phyloP scores from a whole-genome alignment of 2,329 filamentous ascomycete species.

The Sporothrix brunneoviolacea region DNA sequence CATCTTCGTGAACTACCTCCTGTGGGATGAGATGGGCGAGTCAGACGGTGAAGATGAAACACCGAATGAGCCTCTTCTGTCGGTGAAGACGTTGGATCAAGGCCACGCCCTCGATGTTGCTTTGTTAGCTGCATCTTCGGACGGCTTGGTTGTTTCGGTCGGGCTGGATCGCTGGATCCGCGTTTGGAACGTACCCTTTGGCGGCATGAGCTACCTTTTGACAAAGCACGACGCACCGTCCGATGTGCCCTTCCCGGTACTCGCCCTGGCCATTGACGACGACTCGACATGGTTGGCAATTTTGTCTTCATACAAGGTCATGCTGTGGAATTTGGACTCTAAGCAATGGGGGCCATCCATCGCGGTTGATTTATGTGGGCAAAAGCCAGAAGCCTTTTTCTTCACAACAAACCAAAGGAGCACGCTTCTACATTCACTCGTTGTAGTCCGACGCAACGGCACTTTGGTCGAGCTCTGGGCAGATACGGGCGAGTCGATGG shows the following conservation, averaged over 20 bases:
- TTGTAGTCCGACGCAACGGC: slow-evolving; percentile 60
- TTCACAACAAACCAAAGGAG: slow-evolving; percentile 43
- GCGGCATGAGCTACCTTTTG: slow-evolving; percentile 37
- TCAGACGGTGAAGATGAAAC: slow-evolving; percentile 32
- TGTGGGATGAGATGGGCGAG: slow-evolving; percentile 39
- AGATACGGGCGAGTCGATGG: slow-evolving; percentile 34
- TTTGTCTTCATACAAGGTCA: slow-evolving; percentile 50
- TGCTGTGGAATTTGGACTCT: slow-evolving; percentile 57
- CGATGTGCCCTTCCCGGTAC: slow-evolving; percentile 46
- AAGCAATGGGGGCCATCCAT: slow-evolving; percentile 50
- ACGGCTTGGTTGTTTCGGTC: slow-evolving; percentile 61
- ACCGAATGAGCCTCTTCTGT: slow-evolving; percentile 42
- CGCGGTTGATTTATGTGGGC: slow-evolving; percentile 48
- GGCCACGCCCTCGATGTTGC: slow-evolving; percentile 66
- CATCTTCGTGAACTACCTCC: slow-evolving; percentile 65
- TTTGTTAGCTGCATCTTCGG: slow-evolving; percentile 53
- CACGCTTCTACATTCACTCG: slow-evolving; percentile 37
- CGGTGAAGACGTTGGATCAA: slow-evolving; percentile 51
- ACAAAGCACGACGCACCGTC: slow-evolving; percentile 29
- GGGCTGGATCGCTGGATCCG: slow-evolving; percentile 63
- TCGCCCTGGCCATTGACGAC: slow-evolving; percentile 59
- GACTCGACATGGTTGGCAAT: slow-evolving; percentile 60
- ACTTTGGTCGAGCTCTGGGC: slow-evolving; percentile 52
- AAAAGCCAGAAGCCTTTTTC: slow-evolving; percentile 56
- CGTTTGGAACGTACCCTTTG: slow-evolving; percentile 54